A percentile compares a stretch with the other conserved stretches of the same genome.
Evolutionary conservation across 1,284 basidiomycete genomes (phyloP).

Genomic region (Melanopsichium pennsylvanicum): DNA sequence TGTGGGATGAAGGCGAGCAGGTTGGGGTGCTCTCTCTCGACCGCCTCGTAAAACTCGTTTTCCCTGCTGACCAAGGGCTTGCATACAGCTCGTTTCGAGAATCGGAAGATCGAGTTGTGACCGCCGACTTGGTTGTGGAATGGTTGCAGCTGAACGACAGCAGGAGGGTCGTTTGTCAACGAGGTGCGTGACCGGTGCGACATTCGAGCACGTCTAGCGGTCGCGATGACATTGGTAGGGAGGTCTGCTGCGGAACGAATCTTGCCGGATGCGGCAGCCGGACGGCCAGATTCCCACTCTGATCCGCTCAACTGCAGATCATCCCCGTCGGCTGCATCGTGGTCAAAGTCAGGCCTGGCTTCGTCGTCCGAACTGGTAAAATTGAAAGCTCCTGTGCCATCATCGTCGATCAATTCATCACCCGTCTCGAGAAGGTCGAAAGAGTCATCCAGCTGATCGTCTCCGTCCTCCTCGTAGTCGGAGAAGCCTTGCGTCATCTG

Average conservation of each 20-base stretch:
- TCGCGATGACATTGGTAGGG: neutral
- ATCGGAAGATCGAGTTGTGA: conserved; percentile 96
- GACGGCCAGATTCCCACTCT: conserved; percentile 29
- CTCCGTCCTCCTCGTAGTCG: conserved; percentile 42
- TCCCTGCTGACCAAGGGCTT: conserved; percentile 97
- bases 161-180: conserved; percentile 31
- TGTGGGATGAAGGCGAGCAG: conserved; percentile 91
- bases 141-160: conserved; percentile 83
- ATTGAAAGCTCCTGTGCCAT: conserved; percentile 14
- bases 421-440: conserved; percentile 12
- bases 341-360: conserved; percentile 8
- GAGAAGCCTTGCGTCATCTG: conserved; percentile 26
- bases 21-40: conserved; percentile 89
- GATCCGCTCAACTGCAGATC: conserved; percentile 45
- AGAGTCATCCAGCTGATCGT: conserved; percentile 24
- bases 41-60: conserved; percentile 97
- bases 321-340: conserved; percentile 33
- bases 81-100: conserved; percentile 96
- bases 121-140: conserved; percentile 98
- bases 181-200: conserved; percentile 4
- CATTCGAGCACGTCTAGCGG: conserved; percentile 2
- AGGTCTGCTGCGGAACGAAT: neutral
- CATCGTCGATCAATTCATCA: conserved; percentile 11
- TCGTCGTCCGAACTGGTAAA: conserved; percentile 31
- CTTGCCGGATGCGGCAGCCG: neutral